Evolutionary conservation across 2,329 filamentous ascomycete species (phyloP), one percentile per base, ranked within the genome.

Genomic region (Fusarium coffeatum): DNA sequence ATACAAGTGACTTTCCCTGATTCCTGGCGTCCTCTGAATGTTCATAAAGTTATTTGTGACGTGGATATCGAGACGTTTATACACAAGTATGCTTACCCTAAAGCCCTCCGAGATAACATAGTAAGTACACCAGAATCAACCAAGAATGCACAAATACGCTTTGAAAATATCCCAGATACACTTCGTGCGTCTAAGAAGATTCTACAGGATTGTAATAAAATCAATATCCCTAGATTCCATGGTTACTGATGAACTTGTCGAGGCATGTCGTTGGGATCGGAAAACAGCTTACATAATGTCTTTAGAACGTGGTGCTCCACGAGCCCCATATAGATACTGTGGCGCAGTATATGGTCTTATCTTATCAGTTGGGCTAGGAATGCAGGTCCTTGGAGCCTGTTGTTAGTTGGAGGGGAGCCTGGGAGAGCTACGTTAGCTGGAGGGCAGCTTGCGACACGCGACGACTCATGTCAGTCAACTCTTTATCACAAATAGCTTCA

Each of bases 371-470:
- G 18, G 42, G 32, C 32, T 37, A 37, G 32, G 16, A 37, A 37
- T 20, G 22, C 53, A 49, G 22, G 43, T 37, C 30, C 30, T 23
- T 20, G 49, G 12, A 32, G 59, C 42, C 59, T 47, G 46, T 34
- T 53, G 60, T 57, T 42, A 56, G 58, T 63, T 32, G 43, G 58
- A 61, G 37, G 46, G 40, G 45, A 65, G 59, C 32, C 61, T 51
- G 32, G 23, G 32, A 61, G 54, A 65, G 55, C 60, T 60, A 28
- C 28, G 28, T 28, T 28, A 53, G 46, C 34, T 42, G 18, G 30
- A 46, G 22, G 37, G 59, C 47, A 68, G 59, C 54, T 65, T 63
- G 63, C 68, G 64, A 74, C 66, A 71, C 68, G 64, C 57, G 63
- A 71, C 45, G 59, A 59, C 58, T 15, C 59, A 61, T 32, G 41